Base-by-base conservation (phyloP, 768 basidiomycete genomes). In the Termitomyces sp. region DNA sequence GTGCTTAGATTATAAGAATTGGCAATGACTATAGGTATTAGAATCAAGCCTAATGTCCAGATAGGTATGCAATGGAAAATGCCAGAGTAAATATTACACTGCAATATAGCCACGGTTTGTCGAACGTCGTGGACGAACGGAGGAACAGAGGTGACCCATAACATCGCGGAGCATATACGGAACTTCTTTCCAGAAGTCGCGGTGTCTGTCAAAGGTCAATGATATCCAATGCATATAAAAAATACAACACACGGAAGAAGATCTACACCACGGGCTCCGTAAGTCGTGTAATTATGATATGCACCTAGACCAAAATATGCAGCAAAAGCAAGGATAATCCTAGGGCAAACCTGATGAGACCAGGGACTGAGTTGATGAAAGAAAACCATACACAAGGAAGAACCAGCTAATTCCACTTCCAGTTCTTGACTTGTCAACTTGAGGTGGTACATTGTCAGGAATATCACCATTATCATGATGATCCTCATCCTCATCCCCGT, bases 121-220 rank as follows among this genome's bases (percentile, higher is more conserved):
- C 13, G 80, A 74, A 38, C 83, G 83, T 64, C 84, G 81, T 62
- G 86, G 84, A 51, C 87, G 85, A 42, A 89, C 80, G 45, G 80
- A 80, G 16, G 88, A 85, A 70, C 89, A 92, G 40, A 93, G 71
- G 71, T 92, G 90, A 22, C 85, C 82, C 53, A 87, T 68, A 24
- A 94, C 87, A 64, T 93, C 92, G 44, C 80, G 79, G 46, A 92
- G 69, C 84, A 94, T 88, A 63, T 90, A 92, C 4, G 92, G 92
- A 3, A 93, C 89, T 71, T 94, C 92, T 69, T 84, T 76, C 91
- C 91, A 93, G 71, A 94, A 94, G 67, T 92, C 90, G 50, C 91
- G 88, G 71, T 94, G 91, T 58, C 90, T 93, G 30, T 60, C 49
- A 44, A 43, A 54, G 55, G 58, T 63, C 50, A 64, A 54, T 13